These are phyloP conservation scores for Zygosaccharomyces gambellarensis DNA, from an alignment of 805 yeast species.

Conservation along the genomic window DNA sequence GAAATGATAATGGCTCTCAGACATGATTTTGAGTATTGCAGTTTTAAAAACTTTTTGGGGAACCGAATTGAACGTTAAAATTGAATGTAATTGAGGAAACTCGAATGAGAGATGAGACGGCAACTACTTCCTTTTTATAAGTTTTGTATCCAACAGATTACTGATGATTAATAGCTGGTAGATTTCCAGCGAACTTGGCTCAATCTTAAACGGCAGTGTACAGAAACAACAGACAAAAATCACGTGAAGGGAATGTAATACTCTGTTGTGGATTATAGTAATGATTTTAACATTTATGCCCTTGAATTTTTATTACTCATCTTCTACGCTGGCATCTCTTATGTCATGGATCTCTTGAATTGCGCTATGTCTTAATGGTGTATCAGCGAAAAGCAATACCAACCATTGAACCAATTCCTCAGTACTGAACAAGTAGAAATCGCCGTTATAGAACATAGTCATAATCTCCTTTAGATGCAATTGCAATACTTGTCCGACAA, in stretches of 20 bases:
- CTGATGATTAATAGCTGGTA: background rate
- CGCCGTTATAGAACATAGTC: slow-evolving; percentile 40
- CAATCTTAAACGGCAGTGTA: background rate
- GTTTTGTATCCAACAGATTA: background rate
- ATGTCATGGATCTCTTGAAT: slow-evolving; percentile 39
- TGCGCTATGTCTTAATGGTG: slow-evolving; percentile 33
- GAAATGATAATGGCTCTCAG: slow-evolving; percentile 61
- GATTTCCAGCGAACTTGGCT: background rate
- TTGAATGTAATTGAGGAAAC: background rate
- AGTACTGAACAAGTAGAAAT: slow-evolving; percentile 37
- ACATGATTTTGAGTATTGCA: slow-evolving; percentile 8
- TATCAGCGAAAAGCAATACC: slow-evolving; percentile 39
- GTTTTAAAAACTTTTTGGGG: background rate
- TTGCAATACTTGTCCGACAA: slow-evolving; percentile 27
- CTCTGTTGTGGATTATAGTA: background rate
- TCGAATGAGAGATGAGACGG: background rate
- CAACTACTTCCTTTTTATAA: background rate
- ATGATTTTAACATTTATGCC: background rate
- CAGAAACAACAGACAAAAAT: background rate
- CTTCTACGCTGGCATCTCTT: slow-evolving; percentile 45
- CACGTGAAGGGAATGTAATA: background rate
- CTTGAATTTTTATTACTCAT: slow-evolving; percentile 3
- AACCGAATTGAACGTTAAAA: too few species aligned
- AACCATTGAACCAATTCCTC: slow-evolving; percentile 37
- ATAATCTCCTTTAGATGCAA: slow-evolving; percentile 41